phyloP scores from a whole-genome alignment of 2,329 filamentous ascomycete species.

The Fusarium praegraminearum region DNA sequence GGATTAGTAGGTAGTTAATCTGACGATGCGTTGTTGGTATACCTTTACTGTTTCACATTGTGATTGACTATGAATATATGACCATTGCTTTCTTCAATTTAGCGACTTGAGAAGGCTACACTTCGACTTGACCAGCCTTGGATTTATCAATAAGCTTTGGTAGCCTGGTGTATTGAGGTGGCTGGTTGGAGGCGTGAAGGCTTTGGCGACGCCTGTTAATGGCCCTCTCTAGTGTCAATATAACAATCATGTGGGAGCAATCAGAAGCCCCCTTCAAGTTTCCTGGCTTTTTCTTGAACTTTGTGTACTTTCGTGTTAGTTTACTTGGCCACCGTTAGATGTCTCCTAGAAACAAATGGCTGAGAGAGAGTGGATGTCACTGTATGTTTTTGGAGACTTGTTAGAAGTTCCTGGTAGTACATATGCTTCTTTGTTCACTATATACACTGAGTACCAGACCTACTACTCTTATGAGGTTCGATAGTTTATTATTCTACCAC shows the following conservation, averaged over 20 bases:
- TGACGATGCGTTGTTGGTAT: conserved; percentile 30
- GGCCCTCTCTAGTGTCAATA: background rate
- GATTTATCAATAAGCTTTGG: conserved; percentile 2
- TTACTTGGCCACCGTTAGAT: background rate
- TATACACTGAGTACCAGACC: background rate
- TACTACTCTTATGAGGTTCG: background rate
- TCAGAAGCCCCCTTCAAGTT: background rate
- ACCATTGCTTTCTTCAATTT: background rate
- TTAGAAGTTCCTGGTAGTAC: background rate
- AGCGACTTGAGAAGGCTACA: background rate
- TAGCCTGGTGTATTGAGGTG: background rate
- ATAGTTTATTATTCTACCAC: background rate
- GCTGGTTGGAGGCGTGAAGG: conserved; percentile 3
- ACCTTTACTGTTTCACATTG: background rate
- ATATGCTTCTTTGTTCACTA: background rate
- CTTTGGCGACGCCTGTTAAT: background rate
- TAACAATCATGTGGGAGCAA: background rate
- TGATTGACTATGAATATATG: background rate
- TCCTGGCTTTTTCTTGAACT: background rate
- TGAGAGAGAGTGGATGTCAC: background rate
- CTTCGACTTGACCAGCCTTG: conserved; percentile 1
- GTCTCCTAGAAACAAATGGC: background rate
- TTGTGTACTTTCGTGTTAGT: background rate
- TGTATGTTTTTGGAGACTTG: background rate
- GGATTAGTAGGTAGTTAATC: conserved; percentile 40